A percentile compares a stretch with the other conserved stretches of the same genome.
These are phyloP conservation scores for Delitschia confertaspora DNA, from an alignment of 495 filamentous ascomycete genomes.

Conservation along the genomic window DNA sequence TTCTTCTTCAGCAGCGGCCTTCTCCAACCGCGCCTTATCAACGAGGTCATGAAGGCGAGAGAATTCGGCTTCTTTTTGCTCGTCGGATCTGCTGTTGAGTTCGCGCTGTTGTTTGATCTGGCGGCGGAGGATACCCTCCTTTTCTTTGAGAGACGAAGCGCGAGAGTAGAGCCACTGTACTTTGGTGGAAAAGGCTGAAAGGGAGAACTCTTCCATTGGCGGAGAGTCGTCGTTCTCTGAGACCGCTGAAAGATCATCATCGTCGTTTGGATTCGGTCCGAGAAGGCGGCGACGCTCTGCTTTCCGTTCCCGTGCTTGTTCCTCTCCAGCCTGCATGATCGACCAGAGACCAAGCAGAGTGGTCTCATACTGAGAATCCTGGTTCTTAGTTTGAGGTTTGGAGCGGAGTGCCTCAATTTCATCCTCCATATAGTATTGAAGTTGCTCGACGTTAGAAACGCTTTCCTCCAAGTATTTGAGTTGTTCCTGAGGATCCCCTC, in stretches of 20 bases:
- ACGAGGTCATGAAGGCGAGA: constrained; percentile 18
- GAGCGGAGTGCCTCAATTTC: constrained; percentile 10
- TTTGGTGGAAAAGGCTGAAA: constrained; percentile 60
- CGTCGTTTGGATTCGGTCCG: constrained; percentile 38
- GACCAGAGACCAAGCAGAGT: constrained; percentile 64
- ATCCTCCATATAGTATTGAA: constrained; percentile 10
- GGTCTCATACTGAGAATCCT: constrained; percentile 48
- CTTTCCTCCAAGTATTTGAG: constrained; percentile 29
- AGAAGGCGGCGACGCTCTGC: constrained; percentile 41
- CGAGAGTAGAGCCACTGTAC: constrained; percentile 65
- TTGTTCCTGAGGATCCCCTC: constrained; percentile 23
- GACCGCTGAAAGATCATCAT: constrained; percentile 34
- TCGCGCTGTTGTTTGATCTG: constrained; percentile 91
- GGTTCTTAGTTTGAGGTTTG: constrained; percentile 28
- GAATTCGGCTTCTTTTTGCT: constrained; percentile 25
- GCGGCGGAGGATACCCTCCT: constrained; percentile 72
- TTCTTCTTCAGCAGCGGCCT: constrained; percentile 15
- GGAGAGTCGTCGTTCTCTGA: constrained; percentile 33
- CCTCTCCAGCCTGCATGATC: constrained; percentile 55
- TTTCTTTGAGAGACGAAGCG: constrained; percentile 59
- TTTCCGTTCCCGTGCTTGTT: constrained; percentile 48
- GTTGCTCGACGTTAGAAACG: constrained; percentile 22
- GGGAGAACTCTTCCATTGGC: constrained; percentile 52
- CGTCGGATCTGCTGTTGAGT: constrained; percentile 57
- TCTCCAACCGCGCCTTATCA: constrained; percentile 10